These are phyloP conservation scores for Hyaloscypha hepaticicola DNA, from an alignment of 495 filamentous ascomycete genomes.

Conservation along the genomic window DNA sequence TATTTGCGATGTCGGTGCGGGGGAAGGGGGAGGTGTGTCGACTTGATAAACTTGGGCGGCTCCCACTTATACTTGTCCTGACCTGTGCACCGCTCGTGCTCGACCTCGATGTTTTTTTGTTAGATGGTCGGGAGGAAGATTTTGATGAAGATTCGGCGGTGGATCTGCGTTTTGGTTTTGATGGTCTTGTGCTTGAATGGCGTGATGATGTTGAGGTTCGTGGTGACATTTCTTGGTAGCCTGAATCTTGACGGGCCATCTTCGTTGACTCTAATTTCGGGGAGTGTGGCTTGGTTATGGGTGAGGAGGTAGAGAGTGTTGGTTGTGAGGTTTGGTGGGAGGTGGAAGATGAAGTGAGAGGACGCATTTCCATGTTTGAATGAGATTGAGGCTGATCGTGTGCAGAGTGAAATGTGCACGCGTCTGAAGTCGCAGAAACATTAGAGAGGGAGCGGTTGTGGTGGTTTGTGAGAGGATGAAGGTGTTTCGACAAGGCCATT, in stretches of 20 bases:
- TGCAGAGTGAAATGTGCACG: conserved; percentile 31
- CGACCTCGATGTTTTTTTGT: conserved; percentile 18
- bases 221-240: conserved; percentile 15
- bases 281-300: neutral
- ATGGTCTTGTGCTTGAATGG: conserved; percentile 13
- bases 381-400: conserved; percentile 15
- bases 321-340: neutral
- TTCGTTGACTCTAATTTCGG: conserved; percentile 20
- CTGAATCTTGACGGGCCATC: conserved; percentile 28
- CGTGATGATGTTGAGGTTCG: conserved; percentile 4
- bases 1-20: neutral
- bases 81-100: neutral
- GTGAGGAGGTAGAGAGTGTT: conserved; percentile 1
- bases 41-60: conserved; percentile 11
- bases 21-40: conserved; percentile 21
- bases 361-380: conserved; percentile 18
- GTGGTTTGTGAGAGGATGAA: conserved; percentile 19
- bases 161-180: conserved; percentile 15
- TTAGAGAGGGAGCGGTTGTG: conserved; percentile 23
- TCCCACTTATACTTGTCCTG: neutral
- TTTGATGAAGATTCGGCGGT: conserved; percentile 3
- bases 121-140: conserved; percentile 17
- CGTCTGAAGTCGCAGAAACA: conserved; percentile 22
- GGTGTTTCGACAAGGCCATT: conserved; percentile 5
- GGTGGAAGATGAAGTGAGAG: conserved; percentile 10